Base-by-base conservation (phyloP, 2,329 filamentous ascomycete genomes). In the Botryotinia globosa region DNA sequence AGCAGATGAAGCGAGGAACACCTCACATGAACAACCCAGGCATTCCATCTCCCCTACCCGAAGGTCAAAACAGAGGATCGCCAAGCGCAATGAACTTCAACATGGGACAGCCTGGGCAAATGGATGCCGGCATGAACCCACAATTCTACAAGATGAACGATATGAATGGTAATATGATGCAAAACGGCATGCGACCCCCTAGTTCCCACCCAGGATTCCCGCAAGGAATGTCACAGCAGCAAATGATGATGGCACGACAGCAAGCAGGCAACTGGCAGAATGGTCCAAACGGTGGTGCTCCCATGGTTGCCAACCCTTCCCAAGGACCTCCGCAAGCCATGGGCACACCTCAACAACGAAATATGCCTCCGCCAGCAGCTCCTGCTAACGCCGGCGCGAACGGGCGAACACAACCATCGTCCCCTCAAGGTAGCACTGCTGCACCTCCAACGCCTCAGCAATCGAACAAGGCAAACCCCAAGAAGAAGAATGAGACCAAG, bases 401-500 rank as follows among this genome's bases (percentile, higher is more conserved):
- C 77, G 86, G 85, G 75, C 84, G 87, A 74, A 86, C 84, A 59
- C 87, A 88, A 22, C 87, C 87, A 20, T 90, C 89, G 29, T 90
- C 89, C 37, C 89, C 90, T 77, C 87, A 88, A 76, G 87, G 86
- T 74, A 88, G 86, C 73, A 87, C 89, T 10, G 87, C 89, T 10
- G 91, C 91, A 51, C 92, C 93, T 1, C 92, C 92, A 1, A 96
- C 93, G 6, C 93, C 93, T 1, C 90, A 89, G 69, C 91, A 93
- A 80, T 81, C 85, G 2, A 91, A 90, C 79, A 95, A 95, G 84
- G 82, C 91, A 6, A 90, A 88, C 48, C 91, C 92, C 0, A 94
- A 93, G 82, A 94, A 93, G 82, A 95, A 95, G 87, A 92, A 93
- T 84, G 89, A 92, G 1, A 92, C 92, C 80, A 95, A 95, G 87